These are phyloP conservation scores for Leishmania lainsoni DNA, from an alignment of 208 protist species.

Conservation along the genomic window DNA sequence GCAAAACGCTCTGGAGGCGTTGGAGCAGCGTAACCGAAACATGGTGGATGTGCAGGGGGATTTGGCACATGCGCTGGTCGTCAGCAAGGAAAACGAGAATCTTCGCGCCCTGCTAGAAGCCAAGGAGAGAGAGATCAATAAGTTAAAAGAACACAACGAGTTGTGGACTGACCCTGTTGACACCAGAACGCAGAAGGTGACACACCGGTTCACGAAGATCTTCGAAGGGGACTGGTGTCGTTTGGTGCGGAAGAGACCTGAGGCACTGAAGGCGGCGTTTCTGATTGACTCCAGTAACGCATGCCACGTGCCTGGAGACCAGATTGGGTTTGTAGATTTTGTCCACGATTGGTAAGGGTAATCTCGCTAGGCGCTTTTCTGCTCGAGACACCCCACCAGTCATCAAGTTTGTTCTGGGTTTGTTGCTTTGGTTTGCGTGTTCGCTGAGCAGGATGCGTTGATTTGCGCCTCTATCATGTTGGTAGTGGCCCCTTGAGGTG, in stretches of 20 bases:
- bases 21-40: conserved; percentile 29
- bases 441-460: neutral
- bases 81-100: conserved; percentile 34
- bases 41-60: conserved; percentile 32
- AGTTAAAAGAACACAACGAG: conserved; percentile 35
- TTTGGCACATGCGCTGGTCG: conserved; percentile 19
- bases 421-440: neutral
- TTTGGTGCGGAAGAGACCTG: conserved; percentile 49
- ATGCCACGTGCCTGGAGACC: conserved; percentile 64
- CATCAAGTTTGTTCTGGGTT: neutral
- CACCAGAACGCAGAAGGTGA: conserved; percentile 48
- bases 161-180: conserved; percentile 25
- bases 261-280: conserved; percentile 62
- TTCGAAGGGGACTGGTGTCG: conserved; percentile 31
- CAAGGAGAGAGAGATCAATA: conserved; percentile 44
- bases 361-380: neutral
- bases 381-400: neutral
- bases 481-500: neutral
- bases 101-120: conserved; percentile 17
- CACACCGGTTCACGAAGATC: conserved; percentile 52
- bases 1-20: conserved; percentile 22
- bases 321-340: conserved; percentile 49
- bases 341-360: conserved; percentile 31
- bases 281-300: conserved; percentile 70
- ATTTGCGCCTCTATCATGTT: neutral